Evolutionary conservation across 306 rosid genomes (phyloP), one percentile per base, ranked within the genome.

Genomic region (Ammopiptanthus mongolicus): DNA sequence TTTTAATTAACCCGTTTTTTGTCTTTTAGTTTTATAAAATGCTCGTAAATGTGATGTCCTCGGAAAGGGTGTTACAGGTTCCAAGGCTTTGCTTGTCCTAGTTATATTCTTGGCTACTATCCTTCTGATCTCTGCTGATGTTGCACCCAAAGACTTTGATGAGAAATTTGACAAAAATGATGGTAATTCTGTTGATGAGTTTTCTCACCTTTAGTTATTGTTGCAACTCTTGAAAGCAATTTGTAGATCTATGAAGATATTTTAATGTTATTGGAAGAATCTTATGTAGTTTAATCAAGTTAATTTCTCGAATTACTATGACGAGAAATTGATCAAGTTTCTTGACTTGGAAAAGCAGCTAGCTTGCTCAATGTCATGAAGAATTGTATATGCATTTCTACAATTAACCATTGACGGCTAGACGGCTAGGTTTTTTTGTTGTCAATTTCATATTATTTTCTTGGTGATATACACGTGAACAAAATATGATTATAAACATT

Each of bases 61-160:
- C n/a, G n/a, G n/a, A n/a, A n/a, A n/a, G n/a, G n/a, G n/a, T n/a
- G n/a, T n/a, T n/a, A n/a, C n/a, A n/a, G 60, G 36, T 19, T 61
- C 51, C 71, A 61, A 74, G 69, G 39, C 15, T 61, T 33, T 74
- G 37, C 71, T 62, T 11, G 36, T 61, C 61, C 62, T 61, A 12
- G 4, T 13, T 62, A 0, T 74, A 39, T 11, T 62, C 52, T 8
- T 34, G 13, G 71, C 71, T 14, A 61, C 52, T 62, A 28, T 48
- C 9, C 22, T 74, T 23, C 17, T 74, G 12, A 53, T 62, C 15
- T 74, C 79, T 1, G 23, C 79, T 3, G 39, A 63, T 8, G 63
- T 48, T 47, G 5, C 63, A 62, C 9, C 52, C 5, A 59, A 60
- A 31, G 52, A 62, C 11, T 2, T 14, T 5, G 62, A 47, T 0